Evolutionary conservation across 2,329 filamentous ascomycete genomes (phyloP).

Genomic region (Pseudogymnoascus sp.): DNA sequence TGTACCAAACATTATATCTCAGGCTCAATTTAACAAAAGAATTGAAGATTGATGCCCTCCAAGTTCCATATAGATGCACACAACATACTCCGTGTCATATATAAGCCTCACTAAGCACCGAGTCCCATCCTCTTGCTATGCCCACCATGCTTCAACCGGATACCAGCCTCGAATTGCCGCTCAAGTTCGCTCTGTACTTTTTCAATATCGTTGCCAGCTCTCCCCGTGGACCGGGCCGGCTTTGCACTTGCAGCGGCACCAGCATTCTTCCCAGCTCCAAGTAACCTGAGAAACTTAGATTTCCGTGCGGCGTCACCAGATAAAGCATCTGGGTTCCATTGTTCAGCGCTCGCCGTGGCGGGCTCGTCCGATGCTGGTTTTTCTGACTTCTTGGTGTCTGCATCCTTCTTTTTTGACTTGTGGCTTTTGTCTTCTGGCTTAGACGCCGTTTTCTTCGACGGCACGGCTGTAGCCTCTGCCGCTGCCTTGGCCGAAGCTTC

Average conservation of each 20-base stretch:
- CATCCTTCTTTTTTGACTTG: conserved; percentile 12
- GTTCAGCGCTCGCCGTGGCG: conserved; percentile 12
- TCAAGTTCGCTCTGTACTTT: conserved; percentile 30
- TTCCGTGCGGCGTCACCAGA: conserved; percentile 26
- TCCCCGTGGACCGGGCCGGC: neutral
- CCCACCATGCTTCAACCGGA: conserved; percentile 31
- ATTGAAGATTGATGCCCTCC: neutral
- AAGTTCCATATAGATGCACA: neutral
- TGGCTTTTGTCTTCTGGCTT: conserved; percentile 11
- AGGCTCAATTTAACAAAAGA: neutral
- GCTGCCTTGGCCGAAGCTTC: neutral
- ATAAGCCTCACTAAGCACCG: conserved; percentile 24
- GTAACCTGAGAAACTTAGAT: conserved; percentile 29
- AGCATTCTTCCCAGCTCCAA: conserved; percentile 25
- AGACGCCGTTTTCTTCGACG: conserved; percentile 14
- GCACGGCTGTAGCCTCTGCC: neutral
- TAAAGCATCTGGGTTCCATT: conserved; percentile 27
- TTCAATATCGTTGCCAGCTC: conserved; percentile 14
- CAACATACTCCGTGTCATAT: neutral
- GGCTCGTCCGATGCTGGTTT: conserved; percentile 1
- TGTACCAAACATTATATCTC: conserved; percentile 2
- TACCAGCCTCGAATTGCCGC: conserved; percentile 30
- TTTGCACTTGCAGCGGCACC: conserved; percentile 9
- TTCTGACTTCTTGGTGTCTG: conserved; percentile 1
- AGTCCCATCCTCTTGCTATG: conserved; percentile 30